Evolutionary conservation across 2,329 filamentous ascomycete species (phyloP), one percentile per base, ranked within the genome.

Genomic region (Fusarium sp.): DNA sequence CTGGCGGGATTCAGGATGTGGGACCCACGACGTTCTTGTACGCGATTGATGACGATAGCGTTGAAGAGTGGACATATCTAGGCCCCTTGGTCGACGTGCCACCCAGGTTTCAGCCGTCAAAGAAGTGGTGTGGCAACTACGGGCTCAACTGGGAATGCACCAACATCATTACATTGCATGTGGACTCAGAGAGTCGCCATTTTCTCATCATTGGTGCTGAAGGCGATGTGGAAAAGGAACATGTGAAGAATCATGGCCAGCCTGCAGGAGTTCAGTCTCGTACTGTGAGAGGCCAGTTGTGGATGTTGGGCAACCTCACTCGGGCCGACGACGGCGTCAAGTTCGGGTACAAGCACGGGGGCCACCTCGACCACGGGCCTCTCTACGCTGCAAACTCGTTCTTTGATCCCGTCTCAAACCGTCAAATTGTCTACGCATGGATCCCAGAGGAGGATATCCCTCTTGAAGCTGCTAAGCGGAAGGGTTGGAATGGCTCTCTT

Each of bases 141-240:
- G 87, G 86, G 1, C 76, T 83, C 10, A 88, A 88, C 67, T 87
- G 86, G 85, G 86, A 88, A 70, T 84, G 85, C 17, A 82, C 81
- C 30, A 87, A 85, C 68, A 81, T 87, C 69, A 74, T 84, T 65
- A 84, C 83, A 0, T 75, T 87, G 14, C 70, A 60, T 8, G 80
- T 84, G 27, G 71, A 33, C 7, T 27, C 22, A 6, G 43, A 76
- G 6, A 73, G 78, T 10, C 9, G 78, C 80, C 17, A 86, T 54
- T 85, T 87, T 62, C 71, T 87, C 35, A 78, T 87, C 15, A 82
- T 85, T 69, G 85, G 86, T 1, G 79, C 83, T 2, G 86, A 88
- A 72, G 86, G 86, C 54, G 80, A 32, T 62, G 54, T 64, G 68
- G 66, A 45, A 56, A 54, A 57, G 37, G 4, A 30, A 27, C 69